Conservation (phyloP, 805 yeast genomes). For the Starmerella vaccinii region DNA sequence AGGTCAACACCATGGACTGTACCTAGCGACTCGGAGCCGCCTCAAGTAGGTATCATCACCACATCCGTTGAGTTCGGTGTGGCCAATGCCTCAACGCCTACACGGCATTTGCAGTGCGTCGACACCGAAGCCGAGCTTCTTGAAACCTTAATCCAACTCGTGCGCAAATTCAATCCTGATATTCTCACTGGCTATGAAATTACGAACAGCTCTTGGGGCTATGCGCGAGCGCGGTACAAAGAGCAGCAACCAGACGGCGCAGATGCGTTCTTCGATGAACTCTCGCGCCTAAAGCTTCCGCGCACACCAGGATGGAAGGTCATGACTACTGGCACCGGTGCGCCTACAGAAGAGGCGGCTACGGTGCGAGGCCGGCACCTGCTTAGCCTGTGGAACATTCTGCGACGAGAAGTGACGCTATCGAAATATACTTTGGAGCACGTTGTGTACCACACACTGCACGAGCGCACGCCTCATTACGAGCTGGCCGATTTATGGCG, state of each 20-base stretch:
- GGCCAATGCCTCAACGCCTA: background rate
- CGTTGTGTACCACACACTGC: constrained; percentile 56
- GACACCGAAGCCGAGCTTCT: constrained; percentile 48
- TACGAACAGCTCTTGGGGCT: constrained; percentile 82
- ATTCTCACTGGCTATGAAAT: constrained; percentile 78
- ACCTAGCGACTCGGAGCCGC: background rate
- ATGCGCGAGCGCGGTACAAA: constrained; percentile 50
- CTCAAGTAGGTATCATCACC: constrained; percentile 8
- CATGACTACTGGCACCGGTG: constrained; percentile 34
- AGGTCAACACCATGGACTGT: background rate
- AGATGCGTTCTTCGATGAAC: constrained; percentile 10
- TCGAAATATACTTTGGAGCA: constrained; percentile 68
- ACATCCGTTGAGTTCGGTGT: constrained; percentile 5
- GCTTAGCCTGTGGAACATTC: constrained; percentile 72
- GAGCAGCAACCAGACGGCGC: constrained; percentile 1
- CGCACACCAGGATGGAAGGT: constrained; percentile 2
- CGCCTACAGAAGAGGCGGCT: constrained; percentile 30
- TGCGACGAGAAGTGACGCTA: constrained; percentile 53
- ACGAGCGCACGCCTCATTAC: constrained; percentile 57
- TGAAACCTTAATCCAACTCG: constrained; percentile 43
- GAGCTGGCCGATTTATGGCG: constrained; percentile 40
- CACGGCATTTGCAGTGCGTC: constrained; percentile 6
- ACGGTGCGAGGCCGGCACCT: constrained; percentile 70
- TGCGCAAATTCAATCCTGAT: constrained; percentile 71
- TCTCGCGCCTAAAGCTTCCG: constrained; percentile 18